These are phyloP conservation scores for Ustilago esculenta DNA, from an alignment of 1,284 basidiomycete genomes.

Conservation along the genomic window DNA sequence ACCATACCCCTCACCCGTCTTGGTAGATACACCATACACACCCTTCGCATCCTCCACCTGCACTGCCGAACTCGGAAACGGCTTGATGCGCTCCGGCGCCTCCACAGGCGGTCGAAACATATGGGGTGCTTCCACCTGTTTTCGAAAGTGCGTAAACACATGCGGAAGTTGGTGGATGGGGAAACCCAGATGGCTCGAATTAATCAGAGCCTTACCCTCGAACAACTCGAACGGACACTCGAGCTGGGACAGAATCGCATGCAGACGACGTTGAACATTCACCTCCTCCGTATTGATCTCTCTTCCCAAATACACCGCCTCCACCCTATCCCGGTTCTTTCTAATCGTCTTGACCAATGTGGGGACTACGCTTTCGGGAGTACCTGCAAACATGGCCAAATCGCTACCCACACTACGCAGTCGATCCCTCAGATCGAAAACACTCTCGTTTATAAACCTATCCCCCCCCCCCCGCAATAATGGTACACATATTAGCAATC, in stretches of 20 bases:
- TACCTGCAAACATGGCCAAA: conserved; percentile 56
- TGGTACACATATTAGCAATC: too few species aligned
- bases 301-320: conserved; percentile 69
- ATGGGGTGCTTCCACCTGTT: conserved; percentile 52
- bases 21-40: conserved; percentile 25
- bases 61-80: conserved; percentile 24
- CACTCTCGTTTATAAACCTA: conserved; percentile 53
- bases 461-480: too few species aligned
- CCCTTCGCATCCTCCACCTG: conserved; percentile 24
- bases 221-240: conserved; percentile 24
- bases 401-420: conserved; percentile 42
- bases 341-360: conserved; percentile 67
- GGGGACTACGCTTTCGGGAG: conserved; percentile 54
- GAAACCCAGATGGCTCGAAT: conserved; percentile 43
- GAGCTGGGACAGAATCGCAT: neutral
- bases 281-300: conserved; percentile 67
- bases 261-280: conserved; percentile 43
- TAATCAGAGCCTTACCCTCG: conserved; percentile 42
- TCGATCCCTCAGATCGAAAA: conserved; percentile 48
- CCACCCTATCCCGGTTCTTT: conserved; percentile 67
- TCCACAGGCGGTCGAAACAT: conserved; percentile 46
- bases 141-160: conserved; percentile 60
- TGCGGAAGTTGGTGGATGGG: conserved; percentile 55
- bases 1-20: conserved; percentile 7
- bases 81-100: conserved; percentile 46